A percentile compares a stretch with the other conserved stretches of the same genome.
Evolutionary conservation across 495 filamentous ascomycete genomes (phyloP).

Genomic region (Schizothecium vesticola): DNA sequence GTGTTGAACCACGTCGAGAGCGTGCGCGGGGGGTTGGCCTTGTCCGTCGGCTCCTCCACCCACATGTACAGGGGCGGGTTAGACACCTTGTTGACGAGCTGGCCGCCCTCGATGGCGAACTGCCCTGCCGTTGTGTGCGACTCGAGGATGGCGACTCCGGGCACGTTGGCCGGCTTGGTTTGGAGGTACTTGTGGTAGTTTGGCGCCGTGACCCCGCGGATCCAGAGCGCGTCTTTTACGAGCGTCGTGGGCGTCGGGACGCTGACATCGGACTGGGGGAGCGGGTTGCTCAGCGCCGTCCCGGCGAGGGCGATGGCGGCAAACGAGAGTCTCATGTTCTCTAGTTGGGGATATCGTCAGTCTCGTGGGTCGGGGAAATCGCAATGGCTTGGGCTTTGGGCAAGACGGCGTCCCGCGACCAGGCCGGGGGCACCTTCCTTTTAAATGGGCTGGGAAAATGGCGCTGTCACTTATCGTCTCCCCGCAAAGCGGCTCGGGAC

Average conservation of each 20-base stretch:
- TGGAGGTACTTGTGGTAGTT: slow-evolving; percentile 63
- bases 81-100: slow-evolving; percentile 51
- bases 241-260: slow-evolving; percentile 34
- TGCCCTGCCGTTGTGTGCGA: slow-evolving; percentile 54
- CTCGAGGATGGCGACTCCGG: slow-evolving; percentile 48
- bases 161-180: slow-evolving; percentile 43
- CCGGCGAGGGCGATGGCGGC: slow-evolving; percentile 16
- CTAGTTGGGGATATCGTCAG: background rate
- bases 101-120: slow-evolving; percentile 51
- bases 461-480: background rate
- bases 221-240: slow-evolving; percentile 52
- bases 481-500: background rate
- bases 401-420: background rate
- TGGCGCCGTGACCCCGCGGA: slow-evolving; percentile 53
- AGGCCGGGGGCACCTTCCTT: background rate
- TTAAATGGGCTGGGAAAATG: background rate
- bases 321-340: slow-evolving; percentile 13
- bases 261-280: slow-evolving; percentile 9
- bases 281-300: slow-evolving; percentile 14
- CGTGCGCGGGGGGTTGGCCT: slow-evolving; percentile 36
- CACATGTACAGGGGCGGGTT: slow-evolving; percentile 38
- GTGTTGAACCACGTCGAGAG: slow-evolving; percentile 49
- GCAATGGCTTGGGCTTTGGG: background rate
- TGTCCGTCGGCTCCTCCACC: slow-evolving; percentile 46
- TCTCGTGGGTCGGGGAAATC: background rate